Evolutionary conservation across 2,329 filamentous ascomycete species (phyloP).

Genomic region (Intubia oerlemansii): DNA sequence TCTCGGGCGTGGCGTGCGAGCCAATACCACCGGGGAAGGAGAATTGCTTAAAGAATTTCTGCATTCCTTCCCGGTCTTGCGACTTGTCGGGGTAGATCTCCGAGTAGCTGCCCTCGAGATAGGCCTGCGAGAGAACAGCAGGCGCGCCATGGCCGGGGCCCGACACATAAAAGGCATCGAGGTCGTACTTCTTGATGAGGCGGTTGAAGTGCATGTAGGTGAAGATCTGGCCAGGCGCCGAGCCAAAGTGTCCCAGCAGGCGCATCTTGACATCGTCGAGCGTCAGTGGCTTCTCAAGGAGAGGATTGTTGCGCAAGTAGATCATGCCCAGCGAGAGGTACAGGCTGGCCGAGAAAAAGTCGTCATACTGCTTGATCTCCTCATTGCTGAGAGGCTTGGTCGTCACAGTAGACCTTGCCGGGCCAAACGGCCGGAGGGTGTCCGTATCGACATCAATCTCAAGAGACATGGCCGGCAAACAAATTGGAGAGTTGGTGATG

Average conservation of each 20-base stretch:
- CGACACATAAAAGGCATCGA: slow-evolving; percentile 52
- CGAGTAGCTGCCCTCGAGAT: slow-evolving; percentile 57
- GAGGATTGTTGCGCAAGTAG: slow-evolving; percentile 52
- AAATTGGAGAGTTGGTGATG: too few species aligned
- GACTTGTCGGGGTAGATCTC: slow-evolving; percentile 59
- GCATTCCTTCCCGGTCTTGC: slow-evolving; percentile 45
- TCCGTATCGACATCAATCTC: too few species aligned
- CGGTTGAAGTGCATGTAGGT: slow-evolving; percentile 70
- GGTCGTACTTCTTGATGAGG: slow-evolving; percentile 58
- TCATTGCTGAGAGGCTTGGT: slow-evolving; percentile 40
- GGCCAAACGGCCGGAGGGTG: slow-evolving; percentile 43
- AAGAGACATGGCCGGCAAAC: too few species aligned
- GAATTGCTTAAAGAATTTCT: slow-evolving; percentile 64
- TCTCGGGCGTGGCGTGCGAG: slow-evolving; percentile 60
- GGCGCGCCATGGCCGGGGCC: slow-evolving; percentile 63
- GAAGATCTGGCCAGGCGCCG: slow-evolving; percentile 61
- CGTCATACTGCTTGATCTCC: slow-evolving; percentile 45
- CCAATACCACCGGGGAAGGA: slow-evolving; percentile 64
- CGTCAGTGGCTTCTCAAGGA: slow-evolving; percentile 47
- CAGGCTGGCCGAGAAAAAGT: slow-evolving; percentile 53
- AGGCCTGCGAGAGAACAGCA: slow-evolving; percentile 53
- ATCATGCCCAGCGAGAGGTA: slow-evolving; percentile 67
- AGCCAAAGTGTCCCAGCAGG: slow-evolving; percentile 59
- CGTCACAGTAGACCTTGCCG: slow-evolving; percentile 41
- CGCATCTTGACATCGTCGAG: slow-evolving; percentile 52